Evolutionary conservation across 2,329 filamentous ascomycete species (phyloP), one percentile per base, ranked within the genome.

Genomic region (Stylonectria norvegica): DNA sequence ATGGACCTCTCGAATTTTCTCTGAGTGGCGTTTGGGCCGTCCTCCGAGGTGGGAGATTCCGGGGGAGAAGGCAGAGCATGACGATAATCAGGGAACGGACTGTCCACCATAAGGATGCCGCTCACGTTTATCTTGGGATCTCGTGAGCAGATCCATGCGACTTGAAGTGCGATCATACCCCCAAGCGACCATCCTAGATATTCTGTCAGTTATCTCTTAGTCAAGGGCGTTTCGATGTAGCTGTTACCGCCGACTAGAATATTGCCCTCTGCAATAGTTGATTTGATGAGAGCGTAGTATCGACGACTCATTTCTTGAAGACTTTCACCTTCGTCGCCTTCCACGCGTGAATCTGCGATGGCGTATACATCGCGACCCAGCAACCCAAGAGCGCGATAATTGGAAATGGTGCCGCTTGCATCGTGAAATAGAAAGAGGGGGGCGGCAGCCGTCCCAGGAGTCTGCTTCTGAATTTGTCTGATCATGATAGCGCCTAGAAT

Each of bases 241-340:
- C 27, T 30, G 9, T 30, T 30, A 30, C 27, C 27, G 14, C 27
- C 27, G 27, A 30, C 9, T 10, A 30, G 27, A 30, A 30, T 30
- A 9, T 14, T 30, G 27, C 27, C 27, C 14, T 30, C 27, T 10
- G 27, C 9, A 15, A 30, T 14, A 30, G 15, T 30, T 30, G 27
- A 30, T 30, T 30, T 30, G 27, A 30, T 30, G 15, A 15, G 9
- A 30, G 27, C 27, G 14, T 30, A 30, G 27, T 30, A 30, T 30
- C 27, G 27, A 14, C 27, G 27, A 30, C 27, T 30, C 27, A 30
- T 30, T 14, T 30, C 27, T 30, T 30, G 27, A 30, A 30, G 27
- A 30, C 9, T 30, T 30, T 15, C 27, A 30, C 14, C 8, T 8
- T 9, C 27, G 14, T 30, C 27, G 27, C 27, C 15, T 30, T 30